A percentile compares a stretch with the other conserved stretches of the same genome.
Evolutionary conservation across 768 basidiomycete genomes (phyloP).

Genomic region (Pulveroboletus sp.): DNA sequence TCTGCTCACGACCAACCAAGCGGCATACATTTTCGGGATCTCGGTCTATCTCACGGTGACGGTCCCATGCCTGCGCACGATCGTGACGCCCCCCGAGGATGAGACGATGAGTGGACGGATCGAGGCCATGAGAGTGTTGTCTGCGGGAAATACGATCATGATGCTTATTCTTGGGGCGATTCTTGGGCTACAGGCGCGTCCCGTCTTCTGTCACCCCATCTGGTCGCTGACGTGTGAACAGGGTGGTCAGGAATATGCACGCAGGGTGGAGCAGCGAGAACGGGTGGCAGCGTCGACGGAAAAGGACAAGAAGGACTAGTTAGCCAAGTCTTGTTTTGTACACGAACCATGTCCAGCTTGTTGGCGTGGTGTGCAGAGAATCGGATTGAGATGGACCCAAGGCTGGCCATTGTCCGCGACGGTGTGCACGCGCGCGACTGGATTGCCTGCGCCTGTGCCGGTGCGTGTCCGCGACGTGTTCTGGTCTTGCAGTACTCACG

Average conservation of each 20-base stretch:
- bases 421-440: conserved; percentile 21
- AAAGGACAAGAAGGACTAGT: conserved; percentile 32
- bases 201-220: no score
- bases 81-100: conserved; percentile 55
- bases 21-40: conserved; percentile 69
- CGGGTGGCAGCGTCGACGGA: conserved; percentile 22
- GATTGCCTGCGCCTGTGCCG: conserved; percentile 22
- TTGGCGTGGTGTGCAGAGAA: conserved; percentile 50
- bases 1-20: conserved; percentile 38
- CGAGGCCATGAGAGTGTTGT: conserved; percentile 77
- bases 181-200: conserved; percentile 68
- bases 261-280: conserved; percentile 52
- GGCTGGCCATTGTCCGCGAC: conserved; percentile 35
- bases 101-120: conserved; percentile 66
- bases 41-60: conserved; percentile 83
- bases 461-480: conserved; percentile 28
- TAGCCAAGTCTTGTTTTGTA: conserved; percentile 25
- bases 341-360: no score
- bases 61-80: conserved; percentile 72
- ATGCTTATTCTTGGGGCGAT: conserved; percentile 64
- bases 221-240: no score
- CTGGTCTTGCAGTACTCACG: background rate
- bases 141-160: conserved; percentile 86
- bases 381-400: conserved; percentile 44
- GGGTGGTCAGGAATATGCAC: conserved; percentile 86